Percentiles rank a stretch among this genome's conserved stretches.
Conservation (phyloP, 345 rosid species). For the Cochlearia excelsa region DNA sequence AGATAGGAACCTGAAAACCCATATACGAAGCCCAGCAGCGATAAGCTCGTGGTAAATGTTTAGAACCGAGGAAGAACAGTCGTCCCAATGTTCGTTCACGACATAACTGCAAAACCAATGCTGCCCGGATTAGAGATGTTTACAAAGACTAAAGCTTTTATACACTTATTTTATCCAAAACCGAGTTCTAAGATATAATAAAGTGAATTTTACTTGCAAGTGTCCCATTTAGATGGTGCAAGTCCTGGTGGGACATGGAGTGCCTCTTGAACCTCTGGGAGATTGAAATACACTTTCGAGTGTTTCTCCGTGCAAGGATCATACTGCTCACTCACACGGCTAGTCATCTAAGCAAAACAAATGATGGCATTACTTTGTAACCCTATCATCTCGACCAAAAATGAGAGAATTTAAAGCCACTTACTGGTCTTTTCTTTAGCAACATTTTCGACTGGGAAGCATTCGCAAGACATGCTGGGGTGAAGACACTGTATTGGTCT, state of each 20-base stretch:
- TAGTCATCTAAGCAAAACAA: conserved; percentile 43
- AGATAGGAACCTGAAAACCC: conserved; percentile 80
- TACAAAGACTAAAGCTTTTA: conserved; percentile 6
- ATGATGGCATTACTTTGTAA: conserved; percentile 1
- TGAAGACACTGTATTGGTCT: conserved; percentile 84
- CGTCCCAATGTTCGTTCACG: conserved; percentile 58
- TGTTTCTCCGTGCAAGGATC: conserved; percentile 96
- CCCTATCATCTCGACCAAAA: background rate
- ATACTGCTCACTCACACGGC: conserved; percentile 63
- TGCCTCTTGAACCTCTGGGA: conserved; percentile 72
- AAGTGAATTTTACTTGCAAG: conserved; percentile 65
- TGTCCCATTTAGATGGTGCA: conserved; percentile 78
- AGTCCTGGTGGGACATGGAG: conserved; percentile 65
- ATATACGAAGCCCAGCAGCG: conserved; percentile 69
- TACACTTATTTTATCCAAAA: background rate
- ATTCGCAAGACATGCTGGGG: conserved; percentile 62
- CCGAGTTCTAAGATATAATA: background rate
- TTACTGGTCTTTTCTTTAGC: conserved; percentile 60
- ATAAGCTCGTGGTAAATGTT: conserved; percentile 79
- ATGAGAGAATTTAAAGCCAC: conserved; percentile 20
- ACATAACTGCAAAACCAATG: conserved; percentile 44
- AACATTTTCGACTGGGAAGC: conserved; percentile 52
- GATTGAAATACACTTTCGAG: conserved; percentile 73
- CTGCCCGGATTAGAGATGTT: conserved; percentile 6
- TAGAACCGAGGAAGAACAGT: conserved; percentile 63